Base-by-base conservation (phyloP, 208 protist genomes). In the Leishmania tropica region DNA sequence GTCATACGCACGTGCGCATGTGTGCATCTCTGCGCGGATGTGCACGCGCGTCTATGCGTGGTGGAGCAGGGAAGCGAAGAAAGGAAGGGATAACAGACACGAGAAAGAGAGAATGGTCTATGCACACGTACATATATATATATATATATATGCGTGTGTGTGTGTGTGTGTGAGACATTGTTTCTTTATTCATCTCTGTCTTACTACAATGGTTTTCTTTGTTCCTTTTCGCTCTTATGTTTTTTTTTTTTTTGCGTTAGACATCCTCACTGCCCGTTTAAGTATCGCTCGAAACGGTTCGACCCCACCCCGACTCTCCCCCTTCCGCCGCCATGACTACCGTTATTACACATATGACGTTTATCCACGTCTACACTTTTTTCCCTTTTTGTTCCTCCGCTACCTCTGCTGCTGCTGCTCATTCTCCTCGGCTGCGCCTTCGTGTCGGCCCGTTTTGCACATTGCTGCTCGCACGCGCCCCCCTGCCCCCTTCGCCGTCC, bases 21-120 rank as follows among this genome's bases (percentile, higher is more conserved):
- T 70, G 76, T 71, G 76, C 51, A 37, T 70, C 28, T 79, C 54
- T 79, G 64, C 58, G 78, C 53, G 60, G 21, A 5, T 67, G 60
- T 67, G 60, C 31, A 15, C 11, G 60, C 31, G 60, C 11, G 60
- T 67, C 11, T 67, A 15, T 8, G 60, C n/a, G 28, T 35, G 28
- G 60, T 10, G 8, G 60, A 5, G 60, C 21, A 15, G n/a, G 60
- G 62, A 58, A 73, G 68, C 35, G 37, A 81, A 35, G 11, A 42
- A 45, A 74, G 28, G 74, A 60, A 81, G n/a, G 75, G 60, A 40
- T 17, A 76, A 45, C 51, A 60, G 13, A 48, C 58, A 75, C 24
- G 7, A 24, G 40, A 48, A 13, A 71, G 19, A 71, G 31, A 37
- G 3, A 67, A 67, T 28, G 60, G 31, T 17, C n/a, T 17, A 67